Base-by-base conservation (phyloP, 805 yeast species). In the Starmerella geochares region DNA sequence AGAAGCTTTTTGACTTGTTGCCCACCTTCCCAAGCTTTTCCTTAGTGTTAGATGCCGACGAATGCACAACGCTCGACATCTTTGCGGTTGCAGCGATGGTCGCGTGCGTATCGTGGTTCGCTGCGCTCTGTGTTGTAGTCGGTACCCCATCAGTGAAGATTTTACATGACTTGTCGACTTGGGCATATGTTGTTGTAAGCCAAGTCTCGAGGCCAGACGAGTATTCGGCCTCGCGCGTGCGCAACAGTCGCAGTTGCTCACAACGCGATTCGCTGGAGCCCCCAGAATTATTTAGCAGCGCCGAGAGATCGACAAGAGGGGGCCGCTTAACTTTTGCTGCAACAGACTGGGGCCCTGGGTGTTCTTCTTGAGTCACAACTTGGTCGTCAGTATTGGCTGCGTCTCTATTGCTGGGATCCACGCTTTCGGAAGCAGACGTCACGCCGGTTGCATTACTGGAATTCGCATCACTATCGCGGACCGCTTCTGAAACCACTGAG, bases 161-260 rank as follows among this genome's bases (percentile, higher is more conserved):
- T n/a, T 41, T 29, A 31, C 55, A 42, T 38, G 23, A 29, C 17
- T 46, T 38, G 35, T 51, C 56, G 9, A 33, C 32, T 14, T 19
- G 47, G 11, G 20, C 23, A 29, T 50, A 52, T n/a, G 58, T 54
- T 9, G 60, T 48, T 20, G 43, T 31, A 42, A 59, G 60, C 70
- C 70, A 66, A 14, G 61, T 58, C 28, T 56, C 57, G 21, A 66
- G 57, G 10, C 68, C 68, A 1, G 70, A 56, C 1, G 59, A 52
- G 51, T 63, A 66, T 43, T 61, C 67, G 13, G 56, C 55, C 51
- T 66, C 69, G 7, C 61, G 55, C n/a, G 48, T 45, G 9, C 66
- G 55, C 14, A 66, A 59, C 10, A 49, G 54, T 19, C 61, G 52
- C 39, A 66, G 60, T 28, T 60, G 61, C 37, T 50, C 52, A 16